Conservation (phyloP, 768 basidiomycete species). For the Collybia sp. region DNA sequence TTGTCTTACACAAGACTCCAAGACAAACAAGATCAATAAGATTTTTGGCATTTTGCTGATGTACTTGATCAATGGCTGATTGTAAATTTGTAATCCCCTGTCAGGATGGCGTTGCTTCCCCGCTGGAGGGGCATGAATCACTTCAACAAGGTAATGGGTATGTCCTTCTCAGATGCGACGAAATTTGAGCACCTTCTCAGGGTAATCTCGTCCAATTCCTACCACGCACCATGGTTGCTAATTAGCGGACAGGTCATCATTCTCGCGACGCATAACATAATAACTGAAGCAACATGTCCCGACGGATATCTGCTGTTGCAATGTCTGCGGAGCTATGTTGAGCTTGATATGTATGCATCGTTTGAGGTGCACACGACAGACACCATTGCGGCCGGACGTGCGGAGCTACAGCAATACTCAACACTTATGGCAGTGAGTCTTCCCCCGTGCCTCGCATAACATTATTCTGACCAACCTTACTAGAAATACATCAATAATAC, state of each 20-base stretch:
- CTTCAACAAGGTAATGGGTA: too few relatives aligned
- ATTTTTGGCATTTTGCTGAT: too few relatives aligned
- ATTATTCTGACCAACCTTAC: neutral
- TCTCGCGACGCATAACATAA: conserved; percentile 18
- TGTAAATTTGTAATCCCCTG: too few relatives aligned
- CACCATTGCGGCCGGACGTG: conserved; percentile 15
- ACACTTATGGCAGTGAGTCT: conserved; percentile 14
- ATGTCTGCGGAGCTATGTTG: conserved; percentile 22
- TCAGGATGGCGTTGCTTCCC: too few relatives aligned
- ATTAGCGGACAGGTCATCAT: conserved; percentile 19
- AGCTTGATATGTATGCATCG: conserved; percentile 21
- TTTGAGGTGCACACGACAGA: conserved; percentile 25
- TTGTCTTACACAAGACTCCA: too few relatives aligned
- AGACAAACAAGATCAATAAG: too few relatives aligned
- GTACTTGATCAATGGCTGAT: too few relatives aligned
- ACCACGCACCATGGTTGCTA: neutral
- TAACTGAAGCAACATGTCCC: conserved; percentile 4
- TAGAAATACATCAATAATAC: neutral
- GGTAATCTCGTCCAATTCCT: too few relatives aligned
- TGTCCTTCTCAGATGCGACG: too few relatives aligned
- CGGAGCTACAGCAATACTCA: conserved; percentile 13
- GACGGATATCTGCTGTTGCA: conserved; percentile 20
- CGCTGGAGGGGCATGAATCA: too few relatives aligned
- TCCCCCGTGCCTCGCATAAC: neutral
- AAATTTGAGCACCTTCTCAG: too few relatives aligned